phyloP scores from a whole-genome alignment of 768 basidiomycete genomes.

The Suillus tomentosus region DNA sequence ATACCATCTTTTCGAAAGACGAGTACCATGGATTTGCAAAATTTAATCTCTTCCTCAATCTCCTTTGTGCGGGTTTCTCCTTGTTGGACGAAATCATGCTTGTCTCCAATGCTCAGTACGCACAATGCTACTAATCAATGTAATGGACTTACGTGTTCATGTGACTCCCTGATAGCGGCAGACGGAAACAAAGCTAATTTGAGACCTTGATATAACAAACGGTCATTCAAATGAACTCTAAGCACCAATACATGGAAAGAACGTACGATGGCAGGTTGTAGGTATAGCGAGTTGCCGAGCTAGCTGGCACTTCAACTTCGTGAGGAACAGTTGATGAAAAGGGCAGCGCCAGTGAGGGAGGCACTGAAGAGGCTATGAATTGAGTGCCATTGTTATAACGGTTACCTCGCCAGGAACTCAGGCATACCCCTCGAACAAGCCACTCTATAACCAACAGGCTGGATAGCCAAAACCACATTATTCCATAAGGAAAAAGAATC shows the following conservation, averaged over 20 bases:
- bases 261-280: background rate
- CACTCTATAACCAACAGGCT: background rate
- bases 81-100: background rate
- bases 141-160: background rate
- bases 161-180: slow-evolving; percentile 5
- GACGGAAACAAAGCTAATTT: slow-evolving; percentile 3
- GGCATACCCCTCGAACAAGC: background rate
- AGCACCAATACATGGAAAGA: background rate
- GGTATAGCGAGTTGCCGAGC: background rate
- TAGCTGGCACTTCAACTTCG: background rate
- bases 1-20: background rate
- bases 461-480: slow-evolving; percentile 1
- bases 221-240: background rate
- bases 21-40: slow-evolving; percentile 11
- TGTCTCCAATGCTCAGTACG: background rate
- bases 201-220: background rate
- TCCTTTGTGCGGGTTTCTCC: background rate
- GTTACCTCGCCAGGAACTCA: background rate
- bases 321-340: background rate
- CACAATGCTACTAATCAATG: background rate
- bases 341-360: background rate
- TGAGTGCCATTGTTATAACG: background rate
- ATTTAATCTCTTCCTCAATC: slow-evolving; percentile 9
- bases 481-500: slow-evolving; percentile 5
- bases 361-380: background rate